Base-by-base conservation (phyloP, 495 filamentous ascomycete genomes). In the Neurospora intermedia region DNA sequence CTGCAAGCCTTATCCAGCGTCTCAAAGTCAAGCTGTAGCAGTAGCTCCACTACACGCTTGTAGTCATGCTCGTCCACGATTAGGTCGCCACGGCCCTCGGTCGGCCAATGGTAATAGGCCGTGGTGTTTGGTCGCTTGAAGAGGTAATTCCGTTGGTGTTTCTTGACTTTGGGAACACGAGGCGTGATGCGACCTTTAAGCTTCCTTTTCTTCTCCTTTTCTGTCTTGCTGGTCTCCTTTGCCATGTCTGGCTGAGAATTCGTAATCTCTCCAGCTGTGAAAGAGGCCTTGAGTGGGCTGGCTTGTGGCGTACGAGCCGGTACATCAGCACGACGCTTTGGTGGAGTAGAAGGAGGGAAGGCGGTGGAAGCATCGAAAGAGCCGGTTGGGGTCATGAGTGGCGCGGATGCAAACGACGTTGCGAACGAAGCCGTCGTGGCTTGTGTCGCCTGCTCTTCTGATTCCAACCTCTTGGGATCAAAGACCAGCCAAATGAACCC, bases 401-500 rank as follows among this genome's bases (percentile, higher is more conserved):
- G 54, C 31, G 54, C 27, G 10, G 73, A 16, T 11, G 54, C 23
- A 16, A 69, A 20, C 31, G 66, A n/a, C 23, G 43, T 20, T 10
- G 70, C 13, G 13, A 71, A 4, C 16, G 62, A 35, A 16, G 16
- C 70, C 4, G 31, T 3, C 3, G 69, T 20, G 59, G 23, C 16
- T 43, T 69, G 38, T 35, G 71, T 39, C 16, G 39, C 18, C 15
- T 35, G 54, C 0, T 66, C 27, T 27, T 59, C 69, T 3, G n/a
- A 43, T 4, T 69, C 46, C 7, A 18, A 48, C 48, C 71, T 45
- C 8, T 71, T 69, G 10, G 84, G 88, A 76, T 88, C 91, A 72
- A 98, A 91, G 11, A 97, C 89, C 39, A 97, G 80, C 96, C 96
- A 99, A 13, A 98, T 83, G 77, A 99, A 99, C 1, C 96, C 96